phyloP scores from a whole-genome alignment of 1,284 basidiomycete species.

The Ustilago vetiveriae region DNA sequence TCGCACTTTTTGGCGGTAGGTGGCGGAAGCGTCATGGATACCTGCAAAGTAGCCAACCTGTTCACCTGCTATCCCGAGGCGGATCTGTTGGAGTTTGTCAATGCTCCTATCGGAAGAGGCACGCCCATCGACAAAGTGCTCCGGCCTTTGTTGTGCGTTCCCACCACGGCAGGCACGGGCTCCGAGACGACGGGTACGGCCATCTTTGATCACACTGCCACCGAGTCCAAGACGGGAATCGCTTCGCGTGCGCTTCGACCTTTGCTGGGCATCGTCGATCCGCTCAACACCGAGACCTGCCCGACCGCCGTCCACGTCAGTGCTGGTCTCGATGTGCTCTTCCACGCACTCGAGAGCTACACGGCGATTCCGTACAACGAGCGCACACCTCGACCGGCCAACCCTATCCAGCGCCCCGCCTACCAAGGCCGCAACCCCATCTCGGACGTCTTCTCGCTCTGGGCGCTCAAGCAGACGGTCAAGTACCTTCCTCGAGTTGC shows the following conservation, averaged over 20 bases:
- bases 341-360: slow-evolving; percentile 87
- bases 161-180: slow-evolving; percentile 94
- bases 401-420: slow-evolving; percentile 86
- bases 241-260: slow-evolving; percentile 90
- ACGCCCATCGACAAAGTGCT: slow-evolving; percentile 80
- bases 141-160: slow-evolving; percentile 87
- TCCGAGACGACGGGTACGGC: slow-evolving; percentile 92
- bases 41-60: slow-evolving; percentile 88
- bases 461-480: slow-evolving; percentile 90
- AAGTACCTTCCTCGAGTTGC: slow-evolving; percentile 88
- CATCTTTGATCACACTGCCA: slow-evolving; percentile 81
- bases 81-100: slow-evolving; percentile 89
- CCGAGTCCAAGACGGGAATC: slow-evolving; percentile 92
- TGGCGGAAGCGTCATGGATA: slow-evolving; percentile 95
- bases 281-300: slow-evolving; percentile 82
- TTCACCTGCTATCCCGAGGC: slow-evolving; percentile 82
- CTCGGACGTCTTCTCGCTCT: slow-evolving; percentile 90
- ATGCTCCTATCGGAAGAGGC: slow-evolving; percentile 93
- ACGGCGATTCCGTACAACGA: slow-evolving; percentile 74
- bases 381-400: slow-evolving; percentile 84
- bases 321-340: slow-evolving; percentile 86
- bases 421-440: slow-evolving; percentile 97
- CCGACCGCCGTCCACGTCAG: slow-evolving; percentile 81
- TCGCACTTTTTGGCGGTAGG: slow-evolving; percentile 82
- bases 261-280: slow-evolving; percentile 84